Percentiles rank a stretch among this genome's conserved stretches.
Conservation (phyloP, 345 rosid species). For the Hibiscus trionum region DNA sequence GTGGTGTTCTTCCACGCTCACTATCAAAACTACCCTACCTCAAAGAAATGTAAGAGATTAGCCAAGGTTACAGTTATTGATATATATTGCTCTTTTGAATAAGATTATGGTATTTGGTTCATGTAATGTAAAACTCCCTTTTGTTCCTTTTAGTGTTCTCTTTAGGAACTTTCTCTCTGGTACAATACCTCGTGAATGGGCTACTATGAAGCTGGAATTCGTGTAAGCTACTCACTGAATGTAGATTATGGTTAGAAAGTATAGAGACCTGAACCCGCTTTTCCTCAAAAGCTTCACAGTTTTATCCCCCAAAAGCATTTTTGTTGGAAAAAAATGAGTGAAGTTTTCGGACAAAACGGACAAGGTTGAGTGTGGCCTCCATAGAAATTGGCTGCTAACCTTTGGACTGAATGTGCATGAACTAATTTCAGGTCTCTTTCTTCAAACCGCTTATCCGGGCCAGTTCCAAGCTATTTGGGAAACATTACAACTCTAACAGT, state of each 20-base stretch:
- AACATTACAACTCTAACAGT: slow-evolving; percentile 26
- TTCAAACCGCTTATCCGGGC: slow-evolving; percentile 35
- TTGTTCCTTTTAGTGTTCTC: slow-evolving; percentile 18
- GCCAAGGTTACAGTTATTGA: background rate
- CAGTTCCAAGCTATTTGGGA: slow-evolving; percentile 32
- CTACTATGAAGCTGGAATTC: slow-evolving; percentile 18
- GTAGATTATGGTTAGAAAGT: background rate
- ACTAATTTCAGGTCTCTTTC: slow-evolving; percentile 29
- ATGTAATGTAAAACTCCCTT: background rate
- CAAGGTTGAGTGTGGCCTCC: too few species aligned
- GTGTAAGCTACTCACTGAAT: background rate
- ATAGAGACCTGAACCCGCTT: too few species aligned
- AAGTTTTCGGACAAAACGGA: too few species aligned
- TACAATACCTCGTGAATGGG: slow-evolving; percentile 40
- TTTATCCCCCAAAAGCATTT: too few species aligned
- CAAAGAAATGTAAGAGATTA: slow-evolving; percentile 14
- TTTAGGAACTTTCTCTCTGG: slow-evolving; percentile 34
- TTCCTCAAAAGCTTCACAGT: too few species aligned
- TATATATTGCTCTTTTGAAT: background rate
- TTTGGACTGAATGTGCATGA: background rate
- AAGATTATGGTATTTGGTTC: background rate
- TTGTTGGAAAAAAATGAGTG: too few species aligned
- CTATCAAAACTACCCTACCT: slow-evolving; percentile 15
- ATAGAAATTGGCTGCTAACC: too few species aligned
- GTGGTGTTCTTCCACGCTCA: slow-evolving; percentile 23